Evolutionary conservation across 176 grass and related monocot species (phyloP).

Genomic region (Avena insularis): DNA sequence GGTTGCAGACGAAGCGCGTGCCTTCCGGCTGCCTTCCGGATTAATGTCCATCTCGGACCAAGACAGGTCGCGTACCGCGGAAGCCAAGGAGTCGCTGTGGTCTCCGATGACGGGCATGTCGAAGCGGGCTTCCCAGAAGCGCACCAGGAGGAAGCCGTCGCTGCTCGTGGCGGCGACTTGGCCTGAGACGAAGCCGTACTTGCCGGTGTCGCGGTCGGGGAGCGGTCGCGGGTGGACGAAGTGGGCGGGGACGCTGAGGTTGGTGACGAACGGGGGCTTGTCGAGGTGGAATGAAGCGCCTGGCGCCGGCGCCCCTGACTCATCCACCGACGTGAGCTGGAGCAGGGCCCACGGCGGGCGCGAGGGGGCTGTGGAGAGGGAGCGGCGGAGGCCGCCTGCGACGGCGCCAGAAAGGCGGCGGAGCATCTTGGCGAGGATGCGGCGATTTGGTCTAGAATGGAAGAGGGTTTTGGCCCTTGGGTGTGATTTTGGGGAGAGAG

Average conservation of each 20-base stretch:
- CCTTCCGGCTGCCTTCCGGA: neutral
- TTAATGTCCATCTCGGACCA: neutral
- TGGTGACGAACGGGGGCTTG: neutral
- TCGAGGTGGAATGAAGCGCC: neutral
- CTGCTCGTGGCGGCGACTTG: neutral
- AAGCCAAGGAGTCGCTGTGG: neutral
- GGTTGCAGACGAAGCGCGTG: conserved; percentile 4
- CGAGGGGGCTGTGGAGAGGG: neutral
- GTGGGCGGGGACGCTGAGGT: neutral
- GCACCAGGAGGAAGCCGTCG: neutral
- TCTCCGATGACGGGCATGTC: neutral
- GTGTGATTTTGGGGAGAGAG: neutral
- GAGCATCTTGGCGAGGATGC: neutral
- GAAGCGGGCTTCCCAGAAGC: neutral
- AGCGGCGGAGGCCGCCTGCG: neutral
- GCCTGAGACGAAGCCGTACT: neutral
- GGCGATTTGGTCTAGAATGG: neutral
- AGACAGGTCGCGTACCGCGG: neutral
- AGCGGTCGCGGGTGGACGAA: neutral
- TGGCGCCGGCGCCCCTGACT: neutral
- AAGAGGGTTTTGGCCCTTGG: neutral
- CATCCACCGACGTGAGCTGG: neutral
- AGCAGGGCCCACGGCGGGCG: conserved; percentile 32
- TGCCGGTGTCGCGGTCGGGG: neutral
- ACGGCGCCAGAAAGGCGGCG: neutral